Percentiles rank a stretch among this genome's conserved stretches.
These are phyloP conservation scores for Blastobotrys raffinosifermentans DNA, from an alignment of 1,139 yeast species.

Conservation along the genomic window DNA sequence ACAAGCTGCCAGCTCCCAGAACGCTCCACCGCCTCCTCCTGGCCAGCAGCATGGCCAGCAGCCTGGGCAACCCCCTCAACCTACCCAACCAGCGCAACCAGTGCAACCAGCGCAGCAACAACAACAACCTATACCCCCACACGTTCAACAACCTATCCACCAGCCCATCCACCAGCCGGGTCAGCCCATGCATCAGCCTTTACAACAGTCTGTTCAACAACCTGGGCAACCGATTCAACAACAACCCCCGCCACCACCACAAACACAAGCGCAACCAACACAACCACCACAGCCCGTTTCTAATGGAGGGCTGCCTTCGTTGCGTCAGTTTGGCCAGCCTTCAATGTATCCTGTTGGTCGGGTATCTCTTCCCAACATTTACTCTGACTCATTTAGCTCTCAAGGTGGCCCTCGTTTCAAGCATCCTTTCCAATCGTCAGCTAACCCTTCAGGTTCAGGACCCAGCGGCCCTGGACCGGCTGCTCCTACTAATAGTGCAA, in stretches of 20 bases:
- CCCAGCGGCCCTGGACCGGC: neutral
- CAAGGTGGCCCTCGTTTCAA: conserved; percentile 4
- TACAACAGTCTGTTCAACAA: too few relatives aligned
- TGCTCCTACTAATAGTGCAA: neutral
- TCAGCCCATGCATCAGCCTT: too few relatives aligned
- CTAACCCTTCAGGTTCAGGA: neutral
- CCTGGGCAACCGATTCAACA: conserved; percentile 12
- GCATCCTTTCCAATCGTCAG: conserved; percentile 5
- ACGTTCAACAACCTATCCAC: too few relatives aligned
- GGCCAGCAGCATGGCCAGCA: too few relatives aligned
- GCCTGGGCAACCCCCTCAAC: too few relatives aligned
- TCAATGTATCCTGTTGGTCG: too few relatives aligned
- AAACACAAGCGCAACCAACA: conserved; percentile 13
- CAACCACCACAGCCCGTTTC: conserved; percentile 8
- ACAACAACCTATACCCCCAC: conserved; percentile 4
- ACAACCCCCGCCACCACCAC: conserved; percentile 13
- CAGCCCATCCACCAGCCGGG: too few relatives aligned
- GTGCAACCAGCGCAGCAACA: conserved; percentile 11
- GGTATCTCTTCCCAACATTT: conserved; percentile 27
- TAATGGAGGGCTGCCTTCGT: too few relatives aligned
- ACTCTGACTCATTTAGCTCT: conserved; percentile 15
- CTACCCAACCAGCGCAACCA: too few relatives aligned
- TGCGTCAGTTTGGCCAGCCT: too few relatives aligned
- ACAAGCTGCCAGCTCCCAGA: conserved; percentile 14
- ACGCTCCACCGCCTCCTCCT: conserved; percentile 14